These are phyloP conservation scores for Neospora caninum DNA, from an alignment of 169 alveolate genomes.

Conservation along the genomic window DNA sequence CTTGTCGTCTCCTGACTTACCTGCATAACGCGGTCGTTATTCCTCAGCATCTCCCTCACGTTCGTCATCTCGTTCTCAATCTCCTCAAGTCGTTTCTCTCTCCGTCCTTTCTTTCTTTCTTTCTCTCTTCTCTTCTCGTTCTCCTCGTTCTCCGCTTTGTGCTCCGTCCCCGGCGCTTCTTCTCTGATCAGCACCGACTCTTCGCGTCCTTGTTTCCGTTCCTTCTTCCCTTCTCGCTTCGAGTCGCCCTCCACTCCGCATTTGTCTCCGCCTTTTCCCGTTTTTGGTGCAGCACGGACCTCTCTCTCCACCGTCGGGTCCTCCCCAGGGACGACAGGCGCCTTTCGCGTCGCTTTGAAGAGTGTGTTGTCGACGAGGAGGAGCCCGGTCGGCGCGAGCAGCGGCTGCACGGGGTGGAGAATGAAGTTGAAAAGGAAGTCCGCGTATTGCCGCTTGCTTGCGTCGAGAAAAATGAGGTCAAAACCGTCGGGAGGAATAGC, in stretches of 20 bases:
- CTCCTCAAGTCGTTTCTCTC: slow-evolving; percentile 12
- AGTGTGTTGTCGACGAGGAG: slow-evolving; percentile 64
- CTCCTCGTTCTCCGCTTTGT: background rate
- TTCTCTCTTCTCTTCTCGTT: background rate
- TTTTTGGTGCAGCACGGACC: background rate
- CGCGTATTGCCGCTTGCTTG: slow-evolving; percentile 62
- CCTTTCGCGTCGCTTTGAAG: background rate
- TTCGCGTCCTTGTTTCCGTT: background rate
- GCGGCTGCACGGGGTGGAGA: slow-evolving; percentile 57
- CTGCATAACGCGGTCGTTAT: slow-evolving; percentile 24
- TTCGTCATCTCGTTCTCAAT: slow-evolving; percentile 30
- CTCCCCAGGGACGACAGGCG: background rate
- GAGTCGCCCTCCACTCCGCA: background rate
- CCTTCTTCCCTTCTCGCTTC: background rate
- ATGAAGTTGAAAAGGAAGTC: slow-evolving; percentile 24
- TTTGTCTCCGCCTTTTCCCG: background rate
- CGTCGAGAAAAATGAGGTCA: slow-evolving; percentile 72
- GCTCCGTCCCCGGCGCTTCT: background rate
- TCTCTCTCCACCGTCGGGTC: background rate
- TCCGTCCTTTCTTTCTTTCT: slow-evolving; percentile 11
- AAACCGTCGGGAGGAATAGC: slow-evolving; percentile 46
- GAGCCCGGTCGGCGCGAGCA: slow-evolving; percentile 63
- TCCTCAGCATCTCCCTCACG: slow-evolving; percentile 51
- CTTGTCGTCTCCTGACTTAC: background rate
- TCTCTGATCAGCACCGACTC: background rate